phyloP scores from a whole-genome alignment of 495 filamentous ascomycete genomes.

The Penicillium salamii region DNA sequence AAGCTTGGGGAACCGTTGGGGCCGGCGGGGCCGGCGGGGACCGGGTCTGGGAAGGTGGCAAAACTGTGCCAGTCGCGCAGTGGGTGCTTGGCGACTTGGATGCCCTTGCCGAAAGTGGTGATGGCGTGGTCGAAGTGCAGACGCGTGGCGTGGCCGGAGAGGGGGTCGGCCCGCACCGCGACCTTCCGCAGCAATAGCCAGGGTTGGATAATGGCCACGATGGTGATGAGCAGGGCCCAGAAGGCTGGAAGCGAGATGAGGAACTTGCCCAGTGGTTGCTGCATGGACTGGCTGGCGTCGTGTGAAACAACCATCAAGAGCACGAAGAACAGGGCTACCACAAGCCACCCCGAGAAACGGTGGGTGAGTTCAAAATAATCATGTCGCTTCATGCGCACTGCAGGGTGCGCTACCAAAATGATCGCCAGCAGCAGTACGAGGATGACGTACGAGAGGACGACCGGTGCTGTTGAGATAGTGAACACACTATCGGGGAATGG shows the following conservation, averaged over 20 bases:
- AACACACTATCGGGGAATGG: constrained; percentile 15
- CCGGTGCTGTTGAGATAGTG: constrained; percentile 28
- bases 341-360: constrained; percentile 53
- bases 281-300: constrained; percentile 26
- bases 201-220: constrained; percentile 40
- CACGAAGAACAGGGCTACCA: constrained; percentile 47
- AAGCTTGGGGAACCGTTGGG: constrained; percentile 39
- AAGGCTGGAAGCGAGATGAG: constrained; percentile 41
- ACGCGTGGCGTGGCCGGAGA: constrained; percentile 69
- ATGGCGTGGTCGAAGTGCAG: constrained; percentile 63
- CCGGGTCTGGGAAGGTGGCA: constrained; percentile 61
- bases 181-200: constrained; percentile 48
- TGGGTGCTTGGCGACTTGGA: constrained; percentile 49
- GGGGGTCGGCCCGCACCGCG: constrained; percentile 56
- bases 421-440: constrained; percentile 41
- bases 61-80: constrained; percentile 81
- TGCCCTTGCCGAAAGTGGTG: constrained; percentile 45
- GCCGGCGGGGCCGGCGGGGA: constrained; percentile 2
- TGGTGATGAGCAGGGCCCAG: constrained; percentile 40
- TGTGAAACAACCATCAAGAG: constrained; percentile 37
- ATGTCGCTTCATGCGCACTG: constrained; percentile 46
- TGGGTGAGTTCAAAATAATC: constrained; percentile 57
- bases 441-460: constrained; percentile 39
- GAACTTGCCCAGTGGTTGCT: constrained; percentile 29
- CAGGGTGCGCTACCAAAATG: constrained; percentile 41